These are phyloP conservation scores for Clohesyomyces aquaticus DNA, from an alignment of 495 filamentous ascomycete genomes.

Conservation along the genomic window DNA sequence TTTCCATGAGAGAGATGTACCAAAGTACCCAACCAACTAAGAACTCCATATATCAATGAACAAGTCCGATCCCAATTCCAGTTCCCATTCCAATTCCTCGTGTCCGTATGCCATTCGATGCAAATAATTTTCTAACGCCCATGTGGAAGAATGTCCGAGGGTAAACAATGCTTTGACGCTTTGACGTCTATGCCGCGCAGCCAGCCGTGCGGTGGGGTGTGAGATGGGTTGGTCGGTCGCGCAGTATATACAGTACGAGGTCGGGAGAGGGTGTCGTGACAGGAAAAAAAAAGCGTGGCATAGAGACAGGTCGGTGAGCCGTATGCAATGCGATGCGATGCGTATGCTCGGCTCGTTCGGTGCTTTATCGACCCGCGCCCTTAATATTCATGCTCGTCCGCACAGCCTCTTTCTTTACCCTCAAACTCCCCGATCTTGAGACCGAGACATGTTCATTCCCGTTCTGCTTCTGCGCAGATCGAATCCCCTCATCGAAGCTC, in stretches of 20 bases:
- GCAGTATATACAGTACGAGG: conserved; percentile 16
- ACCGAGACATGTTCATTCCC: no score
- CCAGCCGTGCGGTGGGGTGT: conserved; percentile 15
- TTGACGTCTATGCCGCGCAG: conserved; percentile 7
- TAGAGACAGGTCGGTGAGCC: background rate
- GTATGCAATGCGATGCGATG: background rate
- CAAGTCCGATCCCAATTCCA: no score
- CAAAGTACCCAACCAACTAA: no score
- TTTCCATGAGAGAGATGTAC: no score
- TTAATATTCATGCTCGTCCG: conserved; percentile 24
- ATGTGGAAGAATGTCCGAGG: no score
- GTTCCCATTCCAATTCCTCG: no score
- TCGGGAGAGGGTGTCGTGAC: background rate
- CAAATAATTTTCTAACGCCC: no score
- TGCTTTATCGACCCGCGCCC: conserved; percentile 23
- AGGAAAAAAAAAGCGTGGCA: background rate
- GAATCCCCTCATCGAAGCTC: conserved; percentile 44
- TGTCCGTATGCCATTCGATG: no score
- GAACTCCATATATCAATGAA: no score
- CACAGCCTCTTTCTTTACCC: conserved; percentile 31
- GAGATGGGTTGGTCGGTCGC: background rate
- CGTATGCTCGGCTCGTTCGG: conserved; percentile 5
- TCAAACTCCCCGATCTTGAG: conserved; percentile 24
- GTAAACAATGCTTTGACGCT: no score
- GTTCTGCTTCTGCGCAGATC: conserved; percentile 9